phyloP scores from a whole-genome alignment of 208 protist genomes.

The Acanthamoeba divionensis region DNA sequence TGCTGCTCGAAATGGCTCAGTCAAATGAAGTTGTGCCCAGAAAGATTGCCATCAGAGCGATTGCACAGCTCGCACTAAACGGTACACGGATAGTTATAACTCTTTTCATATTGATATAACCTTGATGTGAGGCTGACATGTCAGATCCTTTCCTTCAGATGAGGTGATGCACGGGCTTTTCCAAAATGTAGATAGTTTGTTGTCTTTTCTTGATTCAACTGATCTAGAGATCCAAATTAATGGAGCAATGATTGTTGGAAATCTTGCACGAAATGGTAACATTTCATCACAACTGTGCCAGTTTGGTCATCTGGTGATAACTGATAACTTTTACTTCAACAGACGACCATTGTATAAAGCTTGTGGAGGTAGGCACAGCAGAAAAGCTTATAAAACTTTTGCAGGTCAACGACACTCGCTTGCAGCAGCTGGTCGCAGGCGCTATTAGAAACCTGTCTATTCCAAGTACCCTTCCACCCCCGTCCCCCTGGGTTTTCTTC shows the following conservation, averaged over 20 bases:
- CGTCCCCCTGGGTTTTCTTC: no score
- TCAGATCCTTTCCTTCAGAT: not conserved
- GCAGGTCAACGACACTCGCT: not conserved
- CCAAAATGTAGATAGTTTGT: not conserved
- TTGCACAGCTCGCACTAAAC: conserved; percentile 28
- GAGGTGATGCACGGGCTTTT: conserved; percentile 7
- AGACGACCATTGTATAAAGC: conserved; percentile 26
- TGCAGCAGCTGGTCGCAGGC: conserved; percentile 36
- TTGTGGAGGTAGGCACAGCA: not conserved
- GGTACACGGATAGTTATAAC: no score
- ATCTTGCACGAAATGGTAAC: not conserved
- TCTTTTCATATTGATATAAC: no score
- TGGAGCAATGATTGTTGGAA: conserved; percentile 39
- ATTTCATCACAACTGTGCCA: not conserved
- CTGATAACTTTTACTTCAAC: not conserved
- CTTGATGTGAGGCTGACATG: no score
- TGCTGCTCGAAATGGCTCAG: not conserved
- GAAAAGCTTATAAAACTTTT: not conserved
- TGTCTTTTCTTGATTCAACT: not conserved
- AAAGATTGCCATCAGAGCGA: conserved; percentile 15
- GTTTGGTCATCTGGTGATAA: not conserved
- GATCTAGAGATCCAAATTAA: conserved; percentile 21
- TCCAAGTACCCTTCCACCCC: no score
- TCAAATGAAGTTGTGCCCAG: not conserved
- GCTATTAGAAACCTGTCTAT: conserved; percentile 41